These are phyloP conservation scores for Vicia sativa DNA, from an alignment of 306 rosid species.

Conservation along the genomic window DNA sequence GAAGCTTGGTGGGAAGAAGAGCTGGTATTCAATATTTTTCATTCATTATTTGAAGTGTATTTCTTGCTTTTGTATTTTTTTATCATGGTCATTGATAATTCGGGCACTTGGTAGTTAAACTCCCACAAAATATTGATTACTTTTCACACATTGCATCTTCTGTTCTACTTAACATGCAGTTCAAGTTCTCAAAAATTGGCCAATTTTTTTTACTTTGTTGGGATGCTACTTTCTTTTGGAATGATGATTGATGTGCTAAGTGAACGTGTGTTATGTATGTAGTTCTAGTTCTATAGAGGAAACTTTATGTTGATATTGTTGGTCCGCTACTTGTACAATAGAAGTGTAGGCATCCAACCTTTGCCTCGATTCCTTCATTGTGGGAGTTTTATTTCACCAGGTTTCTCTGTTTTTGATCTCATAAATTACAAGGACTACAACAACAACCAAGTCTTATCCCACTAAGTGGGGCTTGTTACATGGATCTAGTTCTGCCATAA, in stretches of 20 bases:
- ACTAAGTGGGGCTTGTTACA: too few species aligned
- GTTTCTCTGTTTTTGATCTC: too few species aligned
- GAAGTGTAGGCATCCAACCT: background rate
- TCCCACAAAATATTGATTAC: constrained; percentile 4
- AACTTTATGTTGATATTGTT: background rate
- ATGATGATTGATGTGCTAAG: background rate
- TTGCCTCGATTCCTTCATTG: too few species aligned
- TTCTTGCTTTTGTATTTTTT: constrained; percentile 3
- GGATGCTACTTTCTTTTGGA: constrained; percentile 12
- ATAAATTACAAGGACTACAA: too few species aligned
- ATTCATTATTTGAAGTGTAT: constrained; percentile 11
- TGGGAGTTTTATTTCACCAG: too few species aligned
- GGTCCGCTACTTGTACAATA: background rate
- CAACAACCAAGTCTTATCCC: too few species aligned
- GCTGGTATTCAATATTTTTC: constrained; percentile 59
- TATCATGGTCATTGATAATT: background rate
- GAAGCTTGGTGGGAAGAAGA: constrained; percentile 99
- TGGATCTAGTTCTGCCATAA: too few species aligned
- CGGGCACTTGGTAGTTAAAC: constrained; percentile 12
- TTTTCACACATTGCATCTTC: background rate
- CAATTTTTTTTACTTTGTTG: background rate
- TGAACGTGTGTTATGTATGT: background rate
- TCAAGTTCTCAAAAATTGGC: background rate
- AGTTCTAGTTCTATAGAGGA: constrained; percentile 4
- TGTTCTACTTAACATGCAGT: background rate